Evolutionary conservation across 2,329 filamentous ascomycete genomes (phyloP).

Genomic region (Aureobasidium zeae): DNA sequence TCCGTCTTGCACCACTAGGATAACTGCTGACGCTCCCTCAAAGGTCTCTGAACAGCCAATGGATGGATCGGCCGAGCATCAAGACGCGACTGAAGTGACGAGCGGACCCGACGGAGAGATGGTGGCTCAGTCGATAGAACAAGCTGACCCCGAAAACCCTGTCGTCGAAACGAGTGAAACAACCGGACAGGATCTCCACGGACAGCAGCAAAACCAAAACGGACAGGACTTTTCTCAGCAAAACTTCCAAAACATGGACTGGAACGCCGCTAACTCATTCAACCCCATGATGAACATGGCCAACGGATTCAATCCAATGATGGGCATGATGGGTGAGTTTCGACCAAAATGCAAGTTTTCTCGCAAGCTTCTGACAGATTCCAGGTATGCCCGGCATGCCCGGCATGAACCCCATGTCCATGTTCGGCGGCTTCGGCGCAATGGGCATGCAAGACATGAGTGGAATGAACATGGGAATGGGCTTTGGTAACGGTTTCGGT

Average conservation of each 20-base stretch:
- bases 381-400: slow-evolving; percentile 72
- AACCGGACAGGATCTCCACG: background rate
- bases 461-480: slow-evolving; percentile 45
- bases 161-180: background rate
- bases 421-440: slow-evolving; percentile 68
- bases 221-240: slow-evolving; percentile 29
- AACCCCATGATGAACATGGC: slow-evolving; percentile 63
- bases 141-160: background rate
- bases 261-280: slow-evolving; percentile 46
- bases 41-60: slow-evolving; percentile 6
- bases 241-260: slow-evolving; percentile 52
- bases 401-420: slow-evolving; percentile 71
- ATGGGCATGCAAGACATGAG: slow-evolving; percentile 76
- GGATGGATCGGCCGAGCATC: background rate
- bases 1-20: background rate
- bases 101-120: slow-evolving; percentile 6
- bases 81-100: background rate
- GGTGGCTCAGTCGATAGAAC: slow-evolving; percentile 10
- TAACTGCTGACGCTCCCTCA: background rate
- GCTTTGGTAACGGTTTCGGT: slow-evolving; percentile 59
- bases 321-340: slow-evolving; percentile 94
- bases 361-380: no score
- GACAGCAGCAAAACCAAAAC: slow-evolving; percentile 9
- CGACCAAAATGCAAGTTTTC: no score
- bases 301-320: slow-evolving; percentile 69